Evolutionary conservation across 2,329 filamentous ascomycete species (phyloP), one percentile per base, ranked within the genome.

Genomic region (Xylariomycetidae sp.): DNA sequence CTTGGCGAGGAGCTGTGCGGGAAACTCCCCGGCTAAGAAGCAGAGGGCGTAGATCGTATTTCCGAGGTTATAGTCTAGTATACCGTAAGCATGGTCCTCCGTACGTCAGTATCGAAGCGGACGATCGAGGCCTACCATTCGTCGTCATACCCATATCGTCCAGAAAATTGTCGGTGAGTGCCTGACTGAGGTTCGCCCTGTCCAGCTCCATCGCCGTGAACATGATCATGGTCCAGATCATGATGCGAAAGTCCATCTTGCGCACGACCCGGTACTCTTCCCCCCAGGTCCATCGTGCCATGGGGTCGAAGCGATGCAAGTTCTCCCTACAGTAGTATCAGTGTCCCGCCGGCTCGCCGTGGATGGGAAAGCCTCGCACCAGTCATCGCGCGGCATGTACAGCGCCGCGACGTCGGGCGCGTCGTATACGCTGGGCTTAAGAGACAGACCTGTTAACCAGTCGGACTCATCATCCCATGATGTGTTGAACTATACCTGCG

Each of bases 1-100:
- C 50, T 81, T 81, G 27, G 65, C 69, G 10, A 80, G 51, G 5
- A 81, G 60, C 46, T 80, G 76, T 0, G 75, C 79, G 0, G 77
- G 77, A 4, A 81, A 58, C 48, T 81, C 77, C 0, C 76, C 74
- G 11, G 64, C 61, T 2, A 79, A 55, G 43, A 78, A 78, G 0
- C 63, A 67, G 5, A 74, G 45, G 5, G 65, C 64, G 38, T 75
- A 77, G 26, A 77, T 61, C 0, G 69, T 73, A 48, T 75, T 64
- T 17, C 74, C 74, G 7, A 67, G 53, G 46, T 76, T 77, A 43
- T 66, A 72, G 33, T 68, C 61, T 66, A 28, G 23, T 1, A 2
- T 5, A 17, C 15, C 10, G 27, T 25, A 12, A 8, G 3, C 12
- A 10, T 37, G 25, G 35, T 25, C 16, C 15, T 13, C 15, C 7